Conservation (phyloP, 345 rosid genomes). For the Populus ilicifolia region DNA sequence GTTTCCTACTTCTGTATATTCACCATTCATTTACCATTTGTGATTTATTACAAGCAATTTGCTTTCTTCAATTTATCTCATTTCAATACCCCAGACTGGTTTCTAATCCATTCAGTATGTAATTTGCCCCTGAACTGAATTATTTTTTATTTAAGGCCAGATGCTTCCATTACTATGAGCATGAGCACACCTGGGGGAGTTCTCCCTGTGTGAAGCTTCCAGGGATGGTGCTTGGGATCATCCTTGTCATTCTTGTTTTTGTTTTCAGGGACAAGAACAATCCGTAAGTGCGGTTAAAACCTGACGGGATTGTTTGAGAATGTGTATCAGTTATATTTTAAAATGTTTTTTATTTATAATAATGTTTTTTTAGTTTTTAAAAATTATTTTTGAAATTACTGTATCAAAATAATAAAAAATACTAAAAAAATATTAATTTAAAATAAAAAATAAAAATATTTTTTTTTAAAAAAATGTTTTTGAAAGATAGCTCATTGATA, state of each 20-base stretch:
- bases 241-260: neutral
- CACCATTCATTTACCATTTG: neutral
- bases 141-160: neutral
- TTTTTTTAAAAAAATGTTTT: no score
- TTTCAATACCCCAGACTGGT: neutral
- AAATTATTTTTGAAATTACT: no score
- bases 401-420: no score
- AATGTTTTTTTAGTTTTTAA: no score
- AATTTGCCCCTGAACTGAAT: neutral
- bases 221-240: neutral
- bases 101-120: neutral
- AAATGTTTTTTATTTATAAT: no score
- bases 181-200: neutral
- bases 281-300: neutral
- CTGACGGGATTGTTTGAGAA: neutral
- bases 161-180: neutral
- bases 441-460: no score
- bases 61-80: neutral
- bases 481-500: neutral
- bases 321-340: no score
- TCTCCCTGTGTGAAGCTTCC: constrained; percentile 5
- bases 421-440: no score
- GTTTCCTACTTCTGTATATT: neutral
- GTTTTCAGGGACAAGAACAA: neutral
- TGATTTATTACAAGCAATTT: neutral